Percentiles rank a stretch among this genome's conserved stretches.
Evolutionary conservation across 2,329 filamentous ascomycete genomes (phyloP).

Genomic region (Aspergillus sojae): DNA sequence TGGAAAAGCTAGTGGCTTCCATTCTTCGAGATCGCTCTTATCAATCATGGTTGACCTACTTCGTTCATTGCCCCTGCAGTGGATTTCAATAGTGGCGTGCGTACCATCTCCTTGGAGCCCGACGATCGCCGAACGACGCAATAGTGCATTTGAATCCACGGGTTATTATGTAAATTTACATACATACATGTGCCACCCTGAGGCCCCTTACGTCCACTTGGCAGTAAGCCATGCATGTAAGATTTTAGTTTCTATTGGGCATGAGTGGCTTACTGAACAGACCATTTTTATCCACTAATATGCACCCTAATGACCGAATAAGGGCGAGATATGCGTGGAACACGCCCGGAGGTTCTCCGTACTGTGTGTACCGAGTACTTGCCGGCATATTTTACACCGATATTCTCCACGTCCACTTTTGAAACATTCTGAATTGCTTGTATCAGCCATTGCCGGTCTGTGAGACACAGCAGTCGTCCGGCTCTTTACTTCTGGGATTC

Average conservation of each 20-base stretch:
- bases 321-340: not conserved
- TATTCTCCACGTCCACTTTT: not conserved
- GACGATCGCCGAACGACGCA: conserved; percentile 2
- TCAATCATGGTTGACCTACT: not conserved
- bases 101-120: conserved; percentile 8
- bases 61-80: not conserved
- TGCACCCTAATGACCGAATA: not conserved
- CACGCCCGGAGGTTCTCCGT: not conserved
- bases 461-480: not conserved
- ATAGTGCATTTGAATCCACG: not conserved
- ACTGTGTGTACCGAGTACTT: not conserved
- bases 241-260: not conserved
- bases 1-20: not conserved
- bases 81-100: conserved; percentile 3
- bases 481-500: not conserved
- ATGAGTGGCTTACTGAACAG: not conserved
- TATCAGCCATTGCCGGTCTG: not conserved
- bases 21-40: not conserved
- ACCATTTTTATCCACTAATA: not conserved
- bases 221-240: not conserved
- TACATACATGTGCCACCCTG: not conserved
- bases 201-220: not conserved
- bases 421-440: not conserved
- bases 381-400: not conserved
- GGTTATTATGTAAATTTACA: not conserved